phyloP scores from a whole-genome alignment of 2,329 filamentous ascomycete species.

The Exophiala alcalophila region DNA sequence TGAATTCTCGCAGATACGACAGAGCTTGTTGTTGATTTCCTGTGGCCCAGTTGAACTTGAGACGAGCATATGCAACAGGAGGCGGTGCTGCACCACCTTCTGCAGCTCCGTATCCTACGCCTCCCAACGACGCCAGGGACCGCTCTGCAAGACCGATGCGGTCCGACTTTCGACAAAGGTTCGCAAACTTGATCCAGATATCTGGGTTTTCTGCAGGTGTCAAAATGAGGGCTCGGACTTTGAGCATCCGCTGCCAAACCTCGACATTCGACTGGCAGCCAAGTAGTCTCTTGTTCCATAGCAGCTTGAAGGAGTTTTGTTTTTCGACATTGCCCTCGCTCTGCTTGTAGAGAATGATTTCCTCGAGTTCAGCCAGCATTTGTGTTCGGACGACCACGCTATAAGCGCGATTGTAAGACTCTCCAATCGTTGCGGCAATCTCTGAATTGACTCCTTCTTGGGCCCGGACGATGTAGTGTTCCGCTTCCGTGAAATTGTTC shows the following conservation, averaged over 20 bases:
- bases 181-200: conserved; percentile 99
- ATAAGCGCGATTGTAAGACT: conserved; percentile 97
- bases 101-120: conserved; percentile 42
- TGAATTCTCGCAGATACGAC: conserved; percentile 61
- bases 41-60: conserved; percentile 94
- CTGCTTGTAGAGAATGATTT: conserved; percentile 97
- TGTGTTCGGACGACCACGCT: conserved; percentile 97
- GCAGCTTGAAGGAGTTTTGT: conserved; percentile 83
- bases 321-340: conserved; percentile 74
- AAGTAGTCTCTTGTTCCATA: conserved; percentile 92
- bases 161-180: conserved; percentile 93
- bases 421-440: conserved; percentile 90
- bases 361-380: conserved; percentile 97
- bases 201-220: conserved; percentile 90
- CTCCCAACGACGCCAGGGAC: conserved; percentile 86
- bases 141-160: conserved; percentile 94
- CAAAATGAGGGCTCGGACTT: conserved; percentile 87
- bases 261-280: conserved; percentile 97
- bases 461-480: conserved; percentile 84
- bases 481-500: conserved; percentile 89
- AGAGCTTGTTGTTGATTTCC: conserved; percentile 64
- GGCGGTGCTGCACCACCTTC: conserved; percentile 52
- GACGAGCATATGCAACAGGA: conserved; percentile 89
- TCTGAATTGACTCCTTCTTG: conserved; percentile 93
- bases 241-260: conserved; percentile 97